phyloP scores from a whole-genome alignment of 352 stramenopile genomes.

The Phytopythium cucurbitacearum region DNA sequence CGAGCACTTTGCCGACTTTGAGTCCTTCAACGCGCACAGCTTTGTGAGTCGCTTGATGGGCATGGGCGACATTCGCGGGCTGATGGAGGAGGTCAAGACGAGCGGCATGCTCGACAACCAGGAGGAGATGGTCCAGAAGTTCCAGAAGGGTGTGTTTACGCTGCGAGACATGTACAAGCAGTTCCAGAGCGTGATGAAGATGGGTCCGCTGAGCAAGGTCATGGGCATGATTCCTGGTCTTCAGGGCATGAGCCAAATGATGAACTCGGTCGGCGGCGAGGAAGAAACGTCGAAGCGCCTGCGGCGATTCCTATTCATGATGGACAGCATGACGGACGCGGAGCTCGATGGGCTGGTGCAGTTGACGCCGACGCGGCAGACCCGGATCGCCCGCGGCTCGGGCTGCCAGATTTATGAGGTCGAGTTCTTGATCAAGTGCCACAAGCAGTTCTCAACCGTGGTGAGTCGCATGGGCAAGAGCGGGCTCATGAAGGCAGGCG shows the following conservation, averaged over 20 bases:
- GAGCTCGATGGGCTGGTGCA: constrained; percentile 93
- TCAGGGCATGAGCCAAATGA: constrained; percentile 84
- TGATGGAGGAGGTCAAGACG: constrained; percentile 94
- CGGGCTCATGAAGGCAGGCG: constrained; percentile 88
- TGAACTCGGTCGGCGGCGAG: constrained; percentile 90
- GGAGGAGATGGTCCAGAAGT: constrained; percentile 95
- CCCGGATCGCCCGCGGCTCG: constrained; percentile 89
- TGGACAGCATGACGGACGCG: constrained; percentile 98
- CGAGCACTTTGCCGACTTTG: constrained; percentile 98
- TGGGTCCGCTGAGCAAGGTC: constrained; percentile 96
- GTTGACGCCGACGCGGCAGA: constrained; percentile 63
- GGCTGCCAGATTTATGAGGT: constrained; percentile 86
- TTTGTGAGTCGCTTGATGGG: constrained; percentile 99
- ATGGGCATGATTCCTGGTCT: constrained; percentile 99
- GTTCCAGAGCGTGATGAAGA: constrained; percentile 97
- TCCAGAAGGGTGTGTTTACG: constrained; percentile 96
- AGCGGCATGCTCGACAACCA: constrained; percentile 91
- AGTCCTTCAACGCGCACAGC: constrained; percentile 96
- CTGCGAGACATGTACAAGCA: constrained; percentile 99
- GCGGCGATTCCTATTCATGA: constrained; percentile 98
- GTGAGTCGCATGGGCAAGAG: constrained; percentile 97
- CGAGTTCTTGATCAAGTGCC: constrained; percentile 93
- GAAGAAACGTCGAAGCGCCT: constrained; percentile 91
- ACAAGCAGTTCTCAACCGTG: constrained; percentile 95
- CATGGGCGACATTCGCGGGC: constrained; percentile 95